Evolutionary conservation across 495 filamentous ascomycete species (phyloP), one percentile per base, ranked within the genome.

Genomic region (Oleoguttula mirabilis): DNA sequence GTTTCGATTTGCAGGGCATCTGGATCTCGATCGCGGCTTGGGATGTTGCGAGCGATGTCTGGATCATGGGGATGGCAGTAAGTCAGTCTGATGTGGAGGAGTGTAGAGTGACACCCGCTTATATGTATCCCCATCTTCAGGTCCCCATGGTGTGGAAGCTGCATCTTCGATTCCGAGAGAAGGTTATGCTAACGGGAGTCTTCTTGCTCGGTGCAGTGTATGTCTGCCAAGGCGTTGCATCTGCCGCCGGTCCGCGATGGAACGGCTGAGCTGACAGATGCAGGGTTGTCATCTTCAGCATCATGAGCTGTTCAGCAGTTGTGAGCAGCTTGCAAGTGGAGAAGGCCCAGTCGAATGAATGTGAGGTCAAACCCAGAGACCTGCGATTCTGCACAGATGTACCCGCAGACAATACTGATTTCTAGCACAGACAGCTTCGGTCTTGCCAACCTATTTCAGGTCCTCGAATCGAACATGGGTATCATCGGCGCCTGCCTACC

Each of bases 21-120:
- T 43, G 40, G 40, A 35, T 43, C 21, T 43, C 40, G 4, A 33
- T 43, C 5, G 32, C 17, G 15, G 21, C 40, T 14, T 43, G 40
- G 40, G 40, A 43, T 35, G 40, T 43, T 35, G 38, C 40, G 6
- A 43, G 27, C 40, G 40, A 43, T 25, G 28, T 43, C n/a, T 35
- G n/a, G 14, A 43, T 43, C 27, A 5, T 43, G 5, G 28, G 5
- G 4, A 19, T 43, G 30, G 11, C 20, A 8, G 10, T n/a, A n/a
- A n/a, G n/a, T n/a, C n/a, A n/a, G n/a, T n/a, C n/a, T n/a, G n/a
- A n/a, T n/a, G n/a, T n/a, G n/a, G n/a, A n/a, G n/a, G n/a, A n/a
- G n/a, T n/a, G n/a, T n/a, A n/a, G n/a, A n/a, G n/a, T n/a, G n/a
- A n/a, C n/a, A n/a, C n/a, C n/a, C n/a, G n/a, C n/a, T n/a, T n/a